Evolutionary conservation across 2,329 filamentous ascomycete genomes (phyloP).

Genomic region (Ophiostoma ips): DNA sequence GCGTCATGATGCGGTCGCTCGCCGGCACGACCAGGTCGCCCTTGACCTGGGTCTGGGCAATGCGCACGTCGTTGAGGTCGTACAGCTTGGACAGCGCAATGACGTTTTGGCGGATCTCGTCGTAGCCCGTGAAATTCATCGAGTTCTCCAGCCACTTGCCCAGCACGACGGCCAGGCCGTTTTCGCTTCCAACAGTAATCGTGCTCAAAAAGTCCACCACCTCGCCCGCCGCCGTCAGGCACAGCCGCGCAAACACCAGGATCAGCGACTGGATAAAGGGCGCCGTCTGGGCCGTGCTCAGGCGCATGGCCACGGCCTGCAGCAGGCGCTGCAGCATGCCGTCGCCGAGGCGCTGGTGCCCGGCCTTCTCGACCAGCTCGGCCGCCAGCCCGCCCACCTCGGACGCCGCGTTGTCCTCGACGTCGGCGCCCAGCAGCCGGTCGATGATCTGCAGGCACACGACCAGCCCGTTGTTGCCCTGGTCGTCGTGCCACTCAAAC

Average conservation of each 20-base stretch:
- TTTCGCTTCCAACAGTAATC: conserved; percentile 65
- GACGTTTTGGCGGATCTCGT: conserved; percentile 93
- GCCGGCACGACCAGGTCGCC: conserved; percentile 76
- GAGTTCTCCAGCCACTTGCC: conserved; percentile 97
- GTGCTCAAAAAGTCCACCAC: conserved; percentile 85
- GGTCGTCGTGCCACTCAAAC: conserved; percentile 70
- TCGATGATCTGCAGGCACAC: conserved; percentile 86
- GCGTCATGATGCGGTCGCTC: conserved; percentile 80
- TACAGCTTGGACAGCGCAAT: conserved; percentile 89
- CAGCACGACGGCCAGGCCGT: conserved; percentile 76
- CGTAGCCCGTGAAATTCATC: conserved; percentile 92
- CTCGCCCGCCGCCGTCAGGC: conserved; percentile 70
- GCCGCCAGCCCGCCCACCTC: conserved; percentile 91
- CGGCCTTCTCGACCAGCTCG: conserved; percentile 89
- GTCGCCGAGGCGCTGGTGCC: conserved; percentile 77
- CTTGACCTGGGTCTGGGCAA: conserved; percentile 71
- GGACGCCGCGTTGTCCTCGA: conserved; percentile 91
- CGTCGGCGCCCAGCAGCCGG: conserved; percentile 63
- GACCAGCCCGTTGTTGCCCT: conserved; percentile 71
- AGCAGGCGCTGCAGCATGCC: conserved; percentile 72
- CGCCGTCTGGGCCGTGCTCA: conserved; percentile 70
- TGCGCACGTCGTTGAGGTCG: conserved; percentile 66
- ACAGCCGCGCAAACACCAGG: conserved; percentile 83
- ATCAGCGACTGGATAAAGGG: conserved; percentile 93
- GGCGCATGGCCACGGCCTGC: conserved; percentile 71